These are phyloP conservation scores for Chalciporus pseudorubinellus DNA, from an alignment of 768 basidiomycete genomes.

Conservation along the genomic window DNA sequence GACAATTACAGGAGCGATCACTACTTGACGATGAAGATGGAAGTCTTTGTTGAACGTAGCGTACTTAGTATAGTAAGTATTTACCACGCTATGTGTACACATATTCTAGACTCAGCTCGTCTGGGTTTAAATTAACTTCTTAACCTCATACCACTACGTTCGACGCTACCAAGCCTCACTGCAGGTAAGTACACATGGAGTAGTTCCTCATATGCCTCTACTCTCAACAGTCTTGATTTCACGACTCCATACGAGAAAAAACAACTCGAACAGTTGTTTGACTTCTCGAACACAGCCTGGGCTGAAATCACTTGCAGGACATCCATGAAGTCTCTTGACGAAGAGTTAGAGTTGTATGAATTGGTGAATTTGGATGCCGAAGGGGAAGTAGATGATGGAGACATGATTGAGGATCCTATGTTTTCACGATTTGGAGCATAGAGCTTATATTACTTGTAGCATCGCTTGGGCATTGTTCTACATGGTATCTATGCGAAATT, in stretches of 20 bases:
- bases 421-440: neutral
- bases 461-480: neutral
- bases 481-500: neutral
- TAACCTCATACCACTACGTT: too few relatives aligned
- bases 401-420: neutral
- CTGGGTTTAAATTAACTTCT: too few relatives aligned
- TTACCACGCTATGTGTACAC: too few relatives aligned
- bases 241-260: neutral
- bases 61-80: too few relatives aligned
- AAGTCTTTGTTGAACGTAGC: too few relatives aligned
- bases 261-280: neutral
- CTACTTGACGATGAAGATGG: neutral
- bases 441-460: neutral
- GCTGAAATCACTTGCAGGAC: neutral
- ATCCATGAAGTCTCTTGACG: neutral
- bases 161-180: too few relatives aligned
- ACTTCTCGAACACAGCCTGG: neutral
- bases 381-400: neutral
- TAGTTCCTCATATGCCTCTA: too few relatives aligned
- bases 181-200: too few relatives aligned
- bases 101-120: too few relatives aligned
- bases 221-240: too few relatives aligned
- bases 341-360: conserved; percentile 3
- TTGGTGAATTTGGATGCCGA: conserved; percentile 6
- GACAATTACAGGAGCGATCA: neutral